These are phyloP conservation scores for Schizonepeta tenuifolia DNA, from an alignment of 257 asterid species.

Conservation along the genomic window DNA sequence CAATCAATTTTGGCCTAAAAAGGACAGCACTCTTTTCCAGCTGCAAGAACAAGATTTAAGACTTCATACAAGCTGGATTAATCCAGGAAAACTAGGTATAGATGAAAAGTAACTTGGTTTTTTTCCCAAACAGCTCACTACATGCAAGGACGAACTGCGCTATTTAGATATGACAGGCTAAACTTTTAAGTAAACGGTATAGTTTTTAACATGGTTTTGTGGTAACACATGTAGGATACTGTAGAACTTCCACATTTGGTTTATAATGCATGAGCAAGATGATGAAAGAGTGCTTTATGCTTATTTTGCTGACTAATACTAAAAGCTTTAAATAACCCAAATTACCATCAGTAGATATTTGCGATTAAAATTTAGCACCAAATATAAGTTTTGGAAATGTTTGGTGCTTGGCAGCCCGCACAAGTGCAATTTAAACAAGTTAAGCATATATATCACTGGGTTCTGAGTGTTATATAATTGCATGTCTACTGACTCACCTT, in stretches of 20 bases:
- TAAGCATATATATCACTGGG: background rate
- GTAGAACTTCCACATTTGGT: background rate
- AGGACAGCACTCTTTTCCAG: conserved; percentile 93
- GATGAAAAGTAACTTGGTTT: background rate
- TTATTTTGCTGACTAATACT: background rate
- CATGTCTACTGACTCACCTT: background rate
- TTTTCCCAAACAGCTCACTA: conserved; percentile 1
- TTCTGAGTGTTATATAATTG: background rate
- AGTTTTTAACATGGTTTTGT: background rate
- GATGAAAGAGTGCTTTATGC: background rate
- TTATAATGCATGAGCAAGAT: background rate
- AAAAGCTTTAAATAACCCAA: background rate
- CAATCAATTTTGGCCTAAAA: conserved; percentile 89
- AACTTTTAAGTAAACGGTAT: background rate
- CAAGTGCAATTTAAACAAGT: background rate
- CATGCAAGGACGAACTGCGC: background rate
- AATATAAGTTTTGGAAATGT: background rate
- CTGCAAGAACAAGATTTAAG: conserved; percentile 52
- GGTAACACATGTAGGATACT: background rate
- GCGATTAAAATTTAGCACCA: background rate
- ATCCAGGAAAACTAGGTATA: conserved; percentile 20
- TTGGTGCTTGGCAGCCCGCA: background rate
- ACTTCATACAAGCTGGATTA: conserved; percentile 16
- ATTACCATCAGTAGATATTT: background rate
- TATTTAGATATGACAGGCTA: background rate